Base-by-base conservation (phyloP, 1,284 basidiomycete species). In the Fomitiporia mediterranea region DNA sequence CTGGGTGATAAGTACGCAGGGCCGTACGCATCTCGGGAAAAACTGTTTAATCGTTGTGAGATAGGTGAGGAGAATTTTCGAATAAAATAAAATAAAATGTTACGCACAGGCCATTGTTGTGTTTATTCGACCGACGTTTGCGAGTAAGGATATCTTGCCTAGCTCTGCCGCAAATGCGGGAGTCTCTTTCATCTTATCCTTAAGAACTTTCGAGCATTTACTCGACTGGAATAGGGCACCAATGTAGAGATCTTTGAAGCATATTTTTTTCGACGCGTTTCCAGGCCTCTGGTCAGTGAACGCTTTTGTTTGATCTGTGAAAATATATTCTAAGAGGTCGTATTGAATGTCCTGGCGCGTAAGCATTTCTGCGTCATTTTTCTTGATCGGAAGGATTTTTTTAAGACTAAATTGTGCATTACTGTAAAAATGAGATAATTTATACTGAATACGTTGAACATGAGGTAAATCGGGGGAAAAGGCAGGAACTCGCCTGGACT, bases 11-110 rank as follows among this genome's bases (percentile, higher is more conserved):
- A 37, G 86, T 89, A 58, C 89, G 77, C 61, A 91, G 77, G 11
- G 86, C 77, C 1, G 90, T 91, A 69, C 86, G 84, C 88, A 91
- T 91, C 71, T 90, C 88, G 25, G 81, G 81, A 65, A 86, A 86
- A 69, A 86, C 84, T 86, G 46, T 37, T 46, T 28, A 58, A 50
- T 51, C 46, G 47, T 43, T 38, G 52, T 42, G 40, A 49, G 56
- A 55, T 37, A 15, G 15, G 25, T 38, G 9, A 15, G 3, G 27
- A 23, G 25, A n/a, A n/a, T n/a, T n/a, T n/a, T n/a, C n/a, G n/a
- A n/a, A 19, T 35, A 19, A 4, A 25, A 23, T 38, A 56, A 52
- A 56, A 60, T 50, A 51, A 46, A 37, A 38, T 43, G 15, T 15
- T 28, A 78, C 85, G 67, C 65, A 89, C 88, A 93, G 55, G 89